Evolutionary conservation across 352 stramenopile species (phyloP), one percentile per base, ranked within the genome.

Genomic region (Phytophthora melonis): DNA sequence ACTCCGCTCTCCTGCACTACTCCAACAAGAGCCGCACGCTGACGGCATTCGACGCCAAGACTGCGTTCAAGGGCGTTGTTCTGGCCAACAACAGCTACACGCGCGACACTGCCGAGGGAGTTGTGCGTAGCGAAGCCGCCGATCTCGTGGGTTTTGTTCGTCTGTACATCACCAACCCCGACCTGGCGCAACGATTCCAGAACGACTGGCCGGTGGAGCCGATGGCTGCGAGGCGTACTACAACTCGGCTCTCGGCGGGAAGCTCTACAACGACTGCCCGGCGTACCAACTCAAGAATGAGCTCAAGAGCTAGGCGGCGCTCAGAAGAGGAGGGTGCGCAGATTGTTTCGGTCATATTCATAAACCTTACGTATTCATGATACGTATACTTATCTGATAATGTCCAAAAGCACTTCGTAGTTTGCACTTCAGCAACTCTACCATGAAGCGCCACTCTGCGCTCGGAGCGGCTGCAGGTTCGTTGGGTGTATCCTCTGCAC

Each of bases 111-210:
- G 80, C 74, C 9, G 74, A 84, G 27, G 72, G 63, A 18, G 78
- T 74, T 2, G 45, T 91, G n/a, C 59, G 55, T 25, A 76, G 65
- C 25, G 81, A 75, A 3, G 18, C 58, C 3, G 81, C 61, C 10
- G 79, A 90, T 23, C 68, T 82, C 11, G 77, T 91, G 4, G 81
- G 56, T 5, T 91, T 84, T 59, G 79, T 74, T 11, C 81, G 83
- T 10, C 55, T 70, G 34, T 92, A 83, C 76, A 90, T 92, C 19
- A 65, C 77, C 5, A 91, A 89, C 64, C 84, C 83, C 32, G 81
- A 91, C 53, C 58, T 91, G 53, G 69, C 66, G 2, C 62, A 84
- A n/a, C 54, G 67, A 10, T 74, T 70, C 36, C 21, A 66, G n/a
- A 65, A 74, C 30, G 54, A 70, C 45, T 70, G 67, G 67, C 67